Evolutionary conservation across 495 filamentous ascomycete species (phyloP), one percentile per base, ranked within the genome.

Genomic region (Talaromyces wortmannii): DNA sequence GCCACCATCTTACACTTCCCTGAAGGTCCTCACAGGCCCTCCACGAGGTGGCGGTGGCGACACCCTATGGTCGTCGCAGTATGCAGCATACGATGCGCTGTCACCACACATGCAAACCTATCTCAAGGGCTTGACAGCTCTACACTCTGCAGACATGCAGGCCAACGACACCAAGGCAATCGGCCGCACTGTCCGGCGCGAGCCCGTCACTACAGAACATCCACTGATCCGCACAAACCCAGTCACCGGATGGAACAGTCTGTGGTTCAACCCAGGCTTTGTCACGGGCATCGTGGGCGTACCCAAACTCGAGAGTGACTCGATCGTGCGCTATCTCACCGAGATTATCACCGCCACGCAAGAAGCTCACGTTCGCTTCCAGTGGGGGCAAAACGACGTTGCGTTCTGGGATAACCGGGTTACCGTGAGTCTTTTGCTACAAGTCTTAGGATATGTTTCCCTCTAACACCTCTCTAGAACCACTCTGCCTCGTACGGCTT

Each of bases 201-300:
- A 86, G 17, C 81, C 85, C 1, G 74, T 89, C 40, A 78, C 69
- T 45, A 83, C 80, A 0, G 72, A 85, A 48, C 89, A 92, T 55
- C 88, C 88, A 7, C 72, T 92, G 5, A 78, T 92, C 45, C 75
- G 87, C 11, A 81, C 85, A 13, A 80, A 92, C 61, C 87, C 86
- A 0, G 86, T 83, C 15, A 91, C 87, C 1, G 86, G 87, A 40
- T 84, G 84, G 78, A 90, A 90, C 64, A 81, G 82, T 6, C 74
- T 92, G 1, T 91, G 87, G 68, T 82, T 88, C 63, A 89, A 89
- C 61, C 86, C 86, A 0, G 88, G 87, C 0, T 92, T 91, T 57
- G 85, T 88, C 45, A 89, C 81, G 46, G 78, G 81, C 49, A 90
- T 91, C 56, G 69, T 88, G 7, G 88, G 88, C 1, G 66, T 91